phyloP scores from a whole-genome alignment of 768 basidiomycete genomes.

The Mycena galopus region DNA sequence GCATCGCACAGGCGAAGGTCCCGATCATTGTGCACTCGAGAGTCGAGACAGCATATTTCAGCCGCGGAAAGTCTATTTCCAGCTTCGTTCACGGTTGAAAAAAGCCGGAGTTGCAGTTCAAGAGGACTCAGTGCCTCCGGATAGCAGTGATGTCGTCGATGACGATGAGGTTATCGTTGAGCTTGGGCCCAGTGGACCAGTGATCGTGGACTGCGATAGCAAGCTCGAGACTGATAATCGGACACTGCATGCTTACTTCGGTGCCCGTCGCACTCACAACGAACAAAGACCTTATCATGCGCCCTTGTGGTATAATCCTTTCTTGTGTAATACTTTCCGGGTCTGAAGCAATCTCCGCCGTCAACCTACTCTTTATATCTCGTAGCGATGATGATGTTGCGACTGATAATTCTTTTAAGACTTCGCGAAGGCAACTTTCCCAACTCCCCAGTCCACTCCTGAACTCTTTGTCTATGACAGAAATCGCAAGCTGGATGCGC shows the following conservation, averaged over 20 bases:
- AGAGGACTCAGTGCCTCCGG: conserved; percentile 16
- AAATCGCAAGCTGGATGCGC: conserved; percentile 38
- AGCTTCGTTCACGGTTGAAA: no score
- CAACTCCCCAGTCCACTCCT: conserved; percentile 36
- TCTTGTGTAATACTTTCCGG: conserved; percentile 16
- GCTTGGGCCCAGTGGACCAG: no score
- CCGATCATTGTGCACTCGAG: conserved; percentile 25
- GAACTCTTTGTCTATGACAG: conserved; percentile 42
- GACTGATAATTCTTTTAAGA: no score
- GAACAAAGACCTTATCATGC: no score
- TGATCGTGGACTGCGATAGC: no score
- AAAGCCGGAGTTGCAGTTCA: no score
- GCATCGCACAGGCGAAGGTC: conserved; percentile 22
- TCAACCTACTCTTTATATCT: neutral
- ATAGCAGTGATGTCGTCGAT: neutral
- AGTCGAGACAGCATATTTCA: conserved; percentile 12
- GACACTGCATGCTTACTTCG: no score
- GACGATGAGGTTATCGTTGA: no score
- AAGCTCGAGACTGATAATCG: no score
- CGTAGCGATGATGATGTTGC: no score
- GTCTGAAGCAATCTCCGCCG: neutral
- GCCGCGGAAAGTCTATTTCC: conserved; percentile 19
- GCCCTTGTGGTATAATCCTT: conserved; percentile 20
- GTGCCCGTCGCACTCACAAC: no score
- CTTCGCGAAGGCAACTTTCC: no score